These are phyloP conservation scores for Nicotiana obtusifolia DNA, from an alignment of 257 asterid genomes.

Conservation along the genomic window DNA sequence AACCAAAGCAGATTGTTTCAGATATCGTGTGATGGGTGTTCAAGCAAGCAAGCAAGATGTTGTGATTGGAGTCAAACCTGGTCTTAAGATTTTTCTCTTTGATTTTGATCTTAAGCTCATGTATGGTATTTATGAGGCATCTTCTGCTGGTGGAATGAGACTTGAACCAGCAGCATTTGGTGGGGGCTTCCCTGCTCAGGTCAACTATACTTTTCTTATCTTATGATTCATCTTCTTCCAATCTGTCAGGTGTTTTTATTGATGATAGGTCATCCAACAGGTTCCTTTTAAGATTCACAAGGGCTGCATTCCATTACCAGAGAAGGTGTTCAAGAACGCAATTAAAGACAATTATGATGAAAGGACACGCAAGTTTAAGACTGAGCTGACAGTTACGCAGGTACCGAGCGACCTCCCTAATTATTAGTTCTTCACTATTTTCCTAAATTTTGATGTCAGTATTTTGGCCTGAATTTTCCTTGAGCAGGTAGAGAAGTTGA, in stretches of 20 bases:
- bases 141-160: slow-evolving; percentile 87
- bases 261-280: slow-evolving; percentile 30
- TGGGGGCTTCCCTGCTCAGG: slow-evolving; percentile 95
- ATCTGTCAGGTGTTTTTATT: slow-evolving; percentile 15
- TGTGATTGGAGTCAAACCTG: slow-evolving; percentile 66
- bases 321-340: slow-evolving; percentile 66
- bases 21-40: slow-evolving; percentile 75
- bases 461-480: slow-evolving; percentile 11
- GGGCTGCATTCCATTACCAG: slow-evolving; percentile 83
- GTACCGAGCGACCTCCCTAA: slow-evolving; percentile 30
- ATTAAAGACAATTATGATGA: slow-evolving; percentile 67
- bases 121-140: slow-evolving; percentile 85
- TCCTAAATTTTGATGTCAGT: neutral
- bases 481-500: slow-evolving; percentile 50
- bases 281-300: slow-evolving; percentile 56
- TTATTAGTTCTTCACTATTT: neutral
- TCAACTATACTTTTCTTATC: slow-evolving; percentile 12
- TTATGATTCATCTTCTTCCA: slow-evolving; percentile 8
- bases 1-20: slow-evolving; percentile 90
- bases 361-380: slow-evolving; percentile 60
- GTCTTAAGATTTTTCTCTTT: slow-evolving; percentile 74
- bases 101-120: slow-evolving; percentile 81
- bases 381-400: slow-evolving; percentile 58
- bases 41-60: slow-evolving; percentile 50
- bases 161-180: slow-evolving; percentile 82